Percentiles rank a stretch among this genome's conserved stretches.
Conservation (phyloP, 2,329 filamentous ascomycete genomes). For the Chaetoscypha palmicola region DNA sequence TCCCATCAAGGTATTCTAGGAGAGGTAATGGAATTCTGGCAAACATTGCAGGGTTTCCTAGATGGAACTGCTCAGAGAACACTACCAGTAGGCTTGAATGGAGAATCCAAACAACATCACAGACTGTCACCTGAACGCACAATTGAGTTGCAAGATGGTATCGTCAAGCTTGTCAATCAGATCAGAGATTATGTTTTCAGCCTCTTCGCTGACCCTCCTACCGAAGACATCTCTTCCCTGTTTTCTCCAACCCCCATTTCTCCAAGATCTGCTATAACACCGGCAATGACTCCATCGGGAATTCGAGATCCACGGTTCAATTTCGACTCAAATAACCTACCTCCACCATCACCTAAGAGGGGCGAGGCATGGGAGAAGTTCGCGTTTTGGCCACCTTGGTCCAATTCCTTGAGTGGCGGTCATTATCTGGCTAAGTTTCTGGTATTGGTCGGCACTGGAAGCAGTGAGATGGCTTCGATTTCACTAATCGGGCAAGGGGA, state of each 20-base stretch:
- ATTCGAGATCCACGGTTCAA: constrained; percentile 68
- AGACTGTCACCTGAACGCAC: constrained; percentile 66
- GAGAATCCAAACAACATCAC: constrained; percentile 75
- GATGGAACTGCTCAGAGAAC: constrained; percentile 74
- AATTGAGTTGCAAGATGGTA: constrained; percentile 66
- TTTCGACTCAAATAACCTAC: constrained; percentile 70
- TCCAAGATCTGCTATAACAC: constrained; percentile 45
- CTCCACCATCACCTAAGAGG: constrained; percentile 66
- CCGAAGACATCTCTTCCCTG: constrained; percentile 82
- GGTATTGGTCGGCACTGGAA: constrained; percentile 74
- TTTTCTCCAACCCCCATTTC: constrained; percentile 74
- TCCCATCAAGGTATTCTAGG: constrained; percentile 76
- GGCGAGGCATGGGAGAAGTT: constrained; percentile 89
- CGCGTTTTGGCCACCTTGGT: constrained; percentile 92
- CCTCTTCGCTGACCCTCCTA: constrained; percentile 82
- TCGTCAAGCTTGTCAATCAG: constrained; percentile 74
- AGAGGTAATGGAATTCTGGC: constrained; percentile 91
- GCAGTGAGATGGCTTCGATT: constrained; percentile 76
- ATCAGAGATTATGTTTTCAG: constrained; percentile 71
- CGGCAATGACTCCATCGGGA: constrained; percentile 43
- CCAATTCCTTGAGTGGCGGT: constrained; percentile 87
- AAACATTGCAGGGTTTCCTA: constrained; percentile 83
- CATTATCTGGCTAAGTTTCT: constrained; percentile 82
- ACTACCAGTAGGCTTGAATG: constrained; percentile 74
- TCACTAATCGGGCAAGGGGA: constrained; percentile 53